phyloP scores from a whole-genome alignment of 805 yeast species.

The Teunomyces gatunensis region DNA sequence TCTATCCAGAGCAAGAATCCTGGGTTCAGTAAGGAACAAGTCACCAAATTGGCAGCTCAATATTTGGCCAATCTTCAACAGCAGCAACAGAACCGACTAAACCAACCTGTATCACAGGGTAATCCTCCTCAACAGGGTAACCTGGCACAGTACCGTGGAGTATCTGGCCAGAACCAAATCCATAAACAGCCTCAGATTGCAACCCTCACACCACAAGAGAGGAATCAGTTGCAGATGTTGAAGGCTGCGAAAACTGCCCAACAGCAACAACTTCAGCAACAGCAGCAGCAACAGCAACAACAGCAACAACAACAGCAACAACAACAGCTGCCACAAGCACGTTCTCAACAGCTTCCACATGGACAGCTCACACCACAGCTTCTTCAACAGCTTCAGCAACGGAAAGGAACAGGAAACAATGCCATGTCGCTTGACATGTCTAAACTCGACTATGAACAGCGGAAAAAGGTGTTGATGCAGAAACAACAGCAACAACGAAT shows the following conservation, averaged over 20 bases:
- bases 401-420: conserved; percentile 6
- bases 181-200: conserved; percentile 30
- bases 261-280: conserved; percentile 23
- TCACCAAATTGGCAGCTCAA: conserved; percentile 62
- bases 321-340: conserved; percentile 3
- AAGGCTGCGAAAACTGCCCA: conserved; percentile 35
- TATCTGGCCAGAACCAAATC: neutral
- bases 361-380: conserved; percentile 6
- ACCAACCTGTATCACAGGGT: conserved; percentile 3
- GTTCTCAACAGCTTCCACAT: conserved; percentile 4
- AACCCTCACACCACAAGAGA: conserved; percentile 42
- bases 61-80: conserved; percentile 59
- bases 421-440: conserved; percentile 19
- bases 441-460: conserved; percentile 35
- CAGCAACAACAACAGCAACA: conserved; percentile 11
- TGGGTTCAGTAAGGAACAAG: conserved; percentile 58
- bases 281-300: conserved; percentile 9
- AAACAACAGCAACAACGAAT: conserved; percentile 26
- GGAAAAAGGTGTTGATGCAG: conserved; percentile 34
- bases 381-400: conserved; percentile 10
- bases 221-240: conserved; percentile 39
- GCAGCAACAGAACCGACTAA: conserved; percentile 28
- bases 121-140: conserved; percentile 7
- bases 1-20: conserved; percentile 69
- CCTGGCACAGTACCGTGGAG: conserved; percentile 1